Evolutionary conservation across 1,284 basidiomycete genomes (phyloP).

Genomic region (Wallemia hederae): DNA sequence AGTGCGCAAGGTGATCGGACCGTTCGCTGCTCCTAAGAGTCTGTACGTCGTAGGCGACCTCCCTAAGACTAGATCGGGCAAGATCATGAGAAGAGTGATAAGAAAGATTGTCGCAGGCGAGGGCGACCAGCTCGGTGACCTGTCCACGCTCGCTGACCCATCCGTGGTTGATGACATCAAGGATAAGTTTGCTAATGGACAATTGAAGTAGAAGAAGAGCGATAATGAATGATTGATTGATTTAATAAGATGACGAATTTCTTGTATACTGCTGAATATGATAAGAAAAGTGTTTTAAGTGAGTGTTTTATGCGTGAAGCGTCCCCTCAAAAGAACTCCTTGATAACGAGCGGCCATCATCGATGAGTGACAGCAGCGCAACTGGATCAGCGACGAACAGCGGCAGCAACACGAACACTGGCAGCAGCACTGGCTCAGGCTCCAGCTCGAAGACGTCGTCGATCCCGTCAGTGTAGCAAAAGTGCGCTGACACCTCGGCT

Average conservation of each 20-base stretch:
- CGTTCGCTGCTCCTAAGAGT: conserved; percentile 82
- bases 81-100: conserved; percentile 81
- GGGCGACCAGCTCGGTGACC: conserved; percentile 41
- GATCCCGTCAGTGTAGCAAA: not conserved
- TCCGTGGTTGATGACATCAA: conserved; percentile 47
- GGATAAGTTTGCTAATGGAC: conserved; percentile 26
- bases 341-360: too few species aligned
- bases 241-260: too few species aligned
- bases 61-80: conserved; percentile 90
- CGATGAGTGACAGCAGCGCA: too few species aligned
- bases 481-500: too few species aligned
- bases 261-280: too few species aligned
- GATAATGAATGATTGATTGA: not conserved
- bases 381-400: too few species aligned
- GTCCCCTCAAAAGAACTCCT: too few species aligned
- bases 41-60: conserved; percentile 60
- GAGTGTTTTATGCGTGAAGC: too few species aligned
- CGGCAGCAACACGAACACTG: too few species aligned
- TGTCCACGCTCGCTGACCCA: conserved; percentile 8
- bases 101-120: conserved; percentile 85
- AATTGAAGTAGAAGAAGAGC: conserved; percentile 2
- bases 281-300: too few species aligned
- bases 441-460: not conserved
- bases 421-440: not conserved
- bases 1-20: conserved; percentile 83